Conservation (phyloP, 805 yeast genomes). For the Zygosaccharomyces pseudorouxii region DNA sequence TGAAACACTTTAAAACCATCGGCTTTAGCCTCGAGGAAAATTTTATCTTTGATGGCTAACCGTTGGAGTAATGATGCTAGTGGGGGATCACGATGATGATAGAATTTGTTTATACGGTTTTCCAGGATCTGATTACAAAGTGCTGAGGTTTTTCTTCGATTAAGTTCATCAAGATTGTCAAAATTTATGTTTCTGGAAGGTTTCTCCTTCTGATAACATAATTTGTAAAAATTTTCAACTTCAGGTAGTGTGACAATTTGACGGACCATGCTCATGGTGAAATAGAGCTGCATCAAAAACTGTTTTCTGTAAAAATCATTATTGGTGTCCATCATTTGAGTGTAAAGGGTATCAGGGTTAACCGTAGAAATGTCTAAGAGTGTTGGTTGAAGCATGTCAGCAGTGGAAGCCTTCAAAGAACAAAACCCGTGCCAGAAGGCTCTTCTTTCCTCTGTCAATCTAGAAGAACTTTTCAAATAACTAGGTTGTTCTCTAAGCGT, state of each 20-base stretch:
- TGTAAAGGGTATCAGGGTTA: conserved; percentile 20
- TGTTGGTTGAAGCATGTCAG: conserved; percentile 17
- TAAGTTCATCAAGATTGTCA: conserved; percentile 15
- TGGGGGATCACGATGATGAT: conserved; percentile 22
- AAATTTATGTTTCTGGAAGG: conserved; percentile 14
- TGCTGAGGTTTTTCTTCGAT: conserved; percentile 14
- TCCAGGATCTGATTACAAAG: conserved; percentile 17
- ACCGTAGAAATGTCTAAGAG: conserved; percentile 22
- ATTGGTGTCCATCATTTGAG: conserved; percentile 21
- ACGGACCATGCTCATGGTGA: conserved; percentile 17
- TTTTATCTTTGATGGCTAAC: conserved; percentile 15
- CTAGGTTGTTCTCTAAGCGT: conserved; percentile 12
- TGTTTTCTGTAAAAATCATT: conserved; percentile 31
- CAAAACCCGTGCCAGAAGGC: conserved; percentile 16
- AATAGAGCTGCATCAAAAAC: conserved; percentile 25
- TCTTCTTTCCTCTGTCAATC: conserved; percentile 11
- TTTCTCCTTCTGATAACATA: conserved; percentile 21
- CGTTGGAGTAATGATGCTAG: conserved; percentile 16
- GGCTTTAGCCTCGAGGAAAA: conserved; percentile 19
- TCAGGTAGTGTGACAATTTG: conserved; percentile 18
- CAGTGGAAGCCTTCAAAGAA: conserved; percentile 1
- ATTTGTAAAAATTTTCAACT: conserved; percentile 20
- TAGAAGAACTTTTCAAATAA: conserved; percentile 15
- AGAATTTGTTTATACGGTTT: conserved; percentile 21
- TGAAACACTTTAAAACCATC: conserved; percentile 27